Percentiles rank a stretch among this genome's conserved stretches.
Evolutionary conservation across 805 yeast genomes (phyloP).

Genomic region (Hemisphaericaspora nanyangensis): DNA sequence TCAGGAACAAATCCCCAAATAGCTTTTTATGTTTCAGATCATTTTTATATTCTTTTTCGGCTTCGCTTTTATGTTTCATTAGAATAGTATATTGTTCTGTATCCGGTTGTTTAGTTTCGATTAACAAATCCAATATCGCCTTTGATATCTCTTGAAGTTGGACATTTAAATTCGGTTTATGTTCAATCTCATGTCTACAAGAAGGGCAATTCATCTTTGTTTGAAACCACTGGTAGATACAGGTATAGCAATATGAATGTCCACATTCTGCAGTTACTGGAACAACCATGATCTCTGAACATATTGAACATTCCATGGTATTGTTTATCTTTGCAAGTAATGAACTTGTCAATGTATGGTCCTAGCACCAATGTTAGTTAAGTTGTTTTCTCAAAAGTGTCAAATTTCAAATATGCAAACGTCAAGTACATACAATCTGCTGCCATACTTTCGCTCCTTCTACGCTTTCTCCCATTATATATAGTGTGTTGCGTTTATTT

Average conservation of each 20-base stretch:
- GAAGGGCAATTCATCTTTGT: constrained; percentile 63
- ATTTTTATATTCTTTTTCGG: constrained; percentile 29
- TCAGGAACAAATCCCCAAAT: constrained; percentile 49
- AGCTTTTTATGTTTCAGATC: constrained; percentile 37
- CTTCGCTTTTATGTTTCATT: constrained; percentile 21
- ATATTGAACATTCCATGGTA: constrained; percentile 54
- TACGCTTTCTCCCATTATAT: not conserved
- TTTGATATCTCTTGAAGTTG: constrained; percentile 45
- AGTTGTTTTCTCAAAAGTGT: too few species aligned
- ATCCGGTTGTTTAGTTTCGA: constrained; percentile 24
- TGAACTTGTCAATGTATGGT: constrained; percentile 15
- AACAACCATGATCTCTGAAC: constrained; percentile 64
- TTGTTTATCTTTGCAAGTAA: constrained; percentile 25
- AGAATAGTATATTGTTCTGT: constrained; percentile 20
- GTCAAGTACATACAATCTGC: constrained; percentile 7
- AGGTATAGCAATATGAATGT: constrained; percentile 67
- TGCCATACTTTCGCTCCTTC: constrained; percentile 7
- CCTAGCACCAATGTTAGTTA: constrained; percentile 21
- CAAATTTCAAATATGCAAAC: too few species aligned
- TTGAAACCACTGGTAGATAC: constrained; percentile 61
- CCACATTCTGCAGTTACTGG: constrained; percentile 69
- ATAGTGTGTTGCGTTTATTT: not conserved
- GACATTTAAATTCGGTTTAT: constrained; percentile 52
- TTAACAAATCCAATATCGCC: constrained; percentile 33
- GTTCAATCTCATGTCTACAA: constrained; percentile 49